Evolutionary conservation across 805 yeast species (phyloP), one percentile per base, ranked within the genome.

Genomic region (Ogataea parapolymorpha): DNA sequence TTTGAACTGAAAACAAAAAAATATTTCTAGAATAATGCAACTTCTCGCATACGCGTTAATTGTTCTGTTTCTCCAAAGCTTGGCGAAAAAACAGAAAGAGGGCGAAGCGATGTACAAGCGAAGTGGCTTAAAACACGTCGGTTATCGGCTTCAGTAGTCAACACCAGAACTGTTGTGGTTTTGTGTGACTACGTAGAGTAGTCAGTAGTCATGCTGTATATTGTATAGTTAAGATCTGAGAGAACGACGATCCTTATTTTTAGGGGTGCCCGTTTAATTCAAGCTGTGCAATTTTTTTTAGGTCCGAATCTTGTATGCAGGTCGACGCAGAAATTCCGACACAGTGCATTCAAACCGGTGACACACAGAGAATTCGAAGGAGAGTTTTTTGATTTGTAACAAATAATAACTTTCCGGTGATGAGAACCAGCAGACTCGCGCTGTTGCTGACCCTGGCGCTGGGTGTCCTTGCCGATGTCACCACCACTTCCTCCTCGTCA

Each of bases 401-500:
- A 9, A 18, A 25, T 26, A 31, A n/a, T n/a, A n/a, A 27, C 9
- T 15, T 20, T 28, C 27, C 24, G 29, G 20, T 32, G 29, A 39
- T 39, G 42, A 39, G 25, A 27, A 29, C 26, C 8, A 23, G 37
- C 25, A 28, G 14, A 18, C 20, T 28, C 24, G 25, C 23, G 8
- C 17, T 33, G 34, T 32, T 17, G 11, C 15, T 27, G 5, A 23
- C 20, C n/a, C 14, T 39, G 25, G 37, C 37, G 13, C 42, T 39
- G 9, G 33, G 33, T 7, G 42, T 39, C 7, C 34, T 32, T 18
- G 28, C 30, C 12, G 42, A 39, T 93, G 85, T 56, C 70, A 85
- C 28, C 93, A 85, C 45, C 59, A 58, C 37, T 68, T 59, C 22
- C 57, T 61, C 17, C 65, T 68, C 46, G 66, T 54, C 51, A 46